Evolutionary conservation across 805 yeast genomes (phyloP).

Genomic region (Yarrowia sp.): DNA sequence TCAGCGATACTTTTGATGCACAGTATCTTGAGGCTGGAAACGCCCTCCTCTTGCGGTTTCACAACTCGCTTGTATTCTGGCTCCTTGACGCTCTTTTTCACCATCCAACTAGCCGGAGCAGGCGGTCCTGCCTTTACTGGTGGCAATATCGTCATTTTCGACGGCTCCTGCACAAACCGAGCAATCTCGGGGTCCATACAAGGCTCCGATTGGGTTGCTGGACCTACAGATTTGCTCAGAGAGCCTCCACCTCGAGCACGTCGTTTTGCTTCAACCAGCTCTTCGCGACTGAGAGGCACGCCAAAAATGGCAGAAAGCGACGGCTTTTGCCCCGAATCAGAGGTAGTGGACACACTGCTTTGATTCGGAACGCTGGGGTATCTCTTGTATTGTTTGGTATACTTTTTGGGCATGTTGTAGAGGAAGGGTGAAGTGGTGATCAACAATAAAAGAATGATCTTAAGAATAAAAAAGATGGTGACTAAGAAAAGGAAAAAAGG

Average conservation of each 20-base stretch:
- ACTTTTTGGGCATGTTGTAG: constrained; percentile 10
- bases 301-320: constrained; percentile 14
- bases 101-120: constrained; percentile 20
- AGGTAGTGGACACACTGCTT: neutral
- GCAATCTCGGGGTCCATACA: constrained; percentile 30
- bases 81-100: neutral
- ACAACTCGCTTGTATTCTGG: neutral
- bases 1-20: constrained; percentile 13
- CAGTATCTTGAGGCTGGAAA: neutral
- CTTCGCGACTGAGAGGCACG: constrained; percentile 18
- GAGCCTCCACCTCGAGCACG: constrained; percentile 23
- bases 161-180: neutral
- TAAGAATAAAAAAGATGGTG: too few species aligned
- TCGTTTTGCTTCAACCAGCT: constrained; percentile 8
- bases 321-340: neutral
- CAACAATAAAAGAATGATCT: too few species aligned
- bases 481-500: too few species aligned
- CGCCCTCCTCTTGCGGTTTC: neutral
- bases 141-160: constrained; percentile 2
- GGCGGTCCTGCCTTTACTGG: constrained; percentile 27
- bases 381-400: constrained; percentile 30
- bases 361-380: neutral
- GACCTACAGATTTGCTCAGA: constrained; percentile 15
- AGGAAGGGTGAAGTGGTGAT: neutral
- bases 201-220: constrained; percentile 17